A percentile compares a stretch with the other conserved stretches of the same genome.
Evolutionary conservation across 163 green algal species (phyloP).

Genomic region (Botryococcus braunii): DNA sequence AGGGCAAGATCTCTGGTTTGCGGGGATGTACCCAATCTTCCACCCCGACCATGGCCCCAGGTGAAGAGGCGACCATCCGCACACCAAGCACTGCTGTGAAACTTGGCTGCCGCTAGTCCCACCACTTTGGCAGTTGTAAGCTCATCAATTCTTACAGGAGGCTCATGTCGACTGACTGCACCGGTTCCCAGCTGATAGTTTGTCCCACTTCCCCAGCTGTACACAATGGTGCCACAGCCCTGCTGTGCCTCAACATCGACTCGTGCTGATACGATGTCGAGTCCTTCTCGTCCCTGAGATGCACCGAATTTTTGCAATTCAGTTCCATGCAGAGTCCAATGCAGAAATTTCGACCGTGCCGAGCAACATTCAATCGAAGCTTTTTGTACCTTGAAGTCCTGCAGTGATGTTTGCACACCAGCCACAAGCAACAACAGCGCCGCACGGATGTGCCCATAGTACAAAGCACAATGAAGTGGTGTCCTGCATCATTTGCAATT

Average conservation of each 20-base stretch:
- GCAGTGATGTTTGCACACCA: slow-evolving; percentile 39
- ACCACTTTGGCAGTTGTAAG: slow-evolving; percentile 30
- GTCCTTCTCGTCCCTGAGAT: slow-evolving; percentile 39
- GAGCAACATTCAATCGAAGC: neutral
- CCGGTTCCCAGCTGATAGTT: slow-evolving; percentile 91
- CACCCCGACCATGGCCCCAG: slow-evolving; percentile 83
- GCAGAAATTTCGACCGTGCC: neutral
- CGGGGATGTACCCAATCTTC: slow-evolving; percentile 74
- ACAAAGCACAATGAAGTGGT: slow-evolving; percentile 71
- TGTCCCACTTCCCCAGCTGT: slow-evolving; percentile 75
- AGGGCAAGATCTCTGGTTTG: too few species aligned
- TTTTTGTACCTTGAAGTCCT: slow-evolving; percentile 48
- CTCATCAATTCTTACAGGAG: slow-evolving; percentile 55
- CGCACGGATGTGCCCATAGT: slow-evolving; percentile 66
- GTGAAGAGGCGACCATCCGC: slow-evolving; percentile 61
- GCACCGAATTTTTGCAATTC: neutral
- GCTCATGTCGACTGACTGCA: slow-evolving; percentile 18
- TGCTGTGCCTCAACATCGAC: slow-evolving; percentile 17
- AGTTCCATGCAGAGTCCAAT: neutral
- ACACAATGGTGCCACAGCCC: slow-evolving; percentile 43
- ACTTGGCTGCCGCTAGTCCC: slow-evolving; percentile 66
- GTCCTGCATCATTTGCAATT: too few species aligned
- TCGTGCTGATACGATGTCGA: slow-evolving; percentile 59
- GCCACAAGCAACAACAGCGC: slow-evolving; percentile 53
- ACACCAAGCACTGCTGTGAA: slow-evolving; percentile 73